Percentiles rank a stretch among this genome's conserved stretches.
These are phyloP conservation scores for Pseudogymnoascus sp. DNA, from an alignment of 2,329 filamentous ascomycete species.

Conservation along the genomic window DNA sequence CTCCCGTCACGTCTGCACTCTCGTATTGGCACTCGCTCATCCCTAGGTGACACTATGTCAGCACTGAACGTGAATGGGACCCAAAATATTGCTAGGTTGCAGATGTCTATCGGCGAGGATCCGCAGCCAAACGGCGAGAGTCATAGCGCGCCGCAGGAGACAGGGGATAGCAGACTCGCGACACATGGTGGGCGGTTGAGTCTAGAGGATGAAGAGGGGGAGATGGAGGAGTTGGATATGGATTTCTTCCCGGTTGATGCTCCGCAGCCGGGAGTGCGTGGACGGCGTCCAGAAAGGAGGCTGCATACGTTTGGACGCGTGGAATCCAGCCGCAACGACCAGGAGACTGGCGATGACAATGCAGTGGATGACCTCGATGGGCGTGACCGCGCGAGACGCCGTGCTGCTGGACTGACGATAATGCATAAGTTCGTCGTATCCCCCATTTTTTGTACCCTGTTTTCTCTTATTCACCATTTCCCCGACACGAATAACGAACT, in stretches of 20 bases:
- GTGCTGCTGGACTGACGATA: slow-evolving; percentile 26
- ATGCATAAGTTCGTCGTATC: slow-evolving; percentile 22
- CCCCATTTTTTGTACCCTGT: background rate
- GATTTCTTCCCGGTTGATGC: slow-evolving; percentile 27
- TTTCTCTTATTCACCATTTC: background rate
- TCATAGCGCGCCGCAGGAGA: background rate
- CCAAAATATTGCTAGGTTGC: slow-evolving; percentile 68
- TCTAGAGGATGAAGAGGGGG: slow-evolving; percentile 21
- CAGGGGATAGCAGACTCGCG: slow-evolving; percentile 19
- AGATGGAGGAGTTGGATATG: slow-evolving; percentile 28
- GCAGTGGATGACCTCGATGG: slow-evolving; percentile 22
- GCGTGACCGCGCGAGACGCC: slow-evolving; percentile 25
- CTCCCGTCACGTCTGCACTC: slow-evolving; percentile 62
- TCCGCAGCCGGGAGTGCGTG: slow-evolving; percentile 21
- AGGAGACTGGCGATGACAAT: slow-evolving; percentile 11
- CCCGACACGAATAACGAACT: background rate
- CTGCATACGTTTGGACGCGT: slow-evolving; percentile 32
- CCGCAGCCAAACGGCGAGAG: slow-evolving; percentile 18
- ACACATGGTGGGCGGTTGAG: slow-evolving; percentile 32
- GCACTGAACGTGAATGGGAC: slow-evolving; percentile 67
- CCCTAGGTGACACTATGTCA: slow-evolving; percentile 55
- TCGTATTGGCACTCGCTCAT: slow-evolving; percentile 34
- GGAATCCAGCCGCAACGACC: slow-evolving; percentile 25
- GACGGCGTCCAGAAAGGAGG: slow-evolving; percentile 19
- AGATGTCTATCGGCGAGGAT: slow-evolving; percentile 43